phyloP scores from a whole-genome alignment of 768 basidiomycete genomes.

The Xerocomellus amylosporus region DNA sequence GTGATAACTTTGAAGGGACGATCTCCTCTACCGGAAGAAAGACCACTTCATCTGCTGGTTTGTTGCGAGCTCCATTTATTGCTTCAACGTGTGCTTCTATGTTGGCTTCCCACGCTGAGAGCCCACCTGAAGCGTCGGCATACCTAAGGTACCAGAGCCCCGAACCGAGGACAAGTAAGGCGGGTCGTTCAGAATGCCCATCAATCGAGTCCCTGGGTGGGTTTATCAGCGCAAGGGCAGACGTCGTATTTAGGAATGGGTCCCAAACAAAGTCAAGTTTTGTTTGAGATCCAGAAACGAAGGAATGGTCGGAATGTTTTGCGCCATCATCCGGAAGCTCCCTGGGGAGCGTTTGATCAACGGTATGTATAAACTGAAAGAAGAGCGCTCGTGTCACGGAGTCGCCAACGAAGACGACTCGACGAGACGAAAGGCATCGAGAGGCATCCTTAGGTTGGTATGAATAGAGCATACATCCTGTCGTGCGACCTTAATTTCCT shows the following conservation, averaged over 20 bases:
- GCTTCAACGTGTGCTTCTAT: slow-evolving; percentile 63
- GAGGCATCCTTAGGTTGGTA: slow-evolving; percentile 56
- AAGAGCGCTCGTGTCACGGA: slow-evolving; percentile 79
- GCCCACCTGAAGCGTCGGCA: slow-evolving; percentile 64
- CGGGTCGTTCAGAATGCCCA: slow-evolving; percentile 38
- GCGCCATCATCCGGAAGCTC: slow-evolving; percentile 51
- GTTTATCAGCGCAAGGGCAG: slow-evolving; percentile 45
- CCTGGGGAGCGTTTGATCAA: slow-evolving; percentile 57
- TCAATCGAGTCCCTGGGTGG: slow-evolving; percentile 4
- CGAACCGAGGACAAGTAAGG: slow-evolving; percentile 77
- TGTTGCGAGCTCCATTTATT: slow-evolving; percentile 36
- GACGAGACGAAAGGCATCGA: slow-evolving; percentile 54
- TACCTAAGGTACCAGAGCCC: slow-evolving; percentile 91
- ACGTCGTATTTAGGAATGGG: slow-evolving; percentile 76
- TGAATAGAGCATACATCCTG: slow-evolving; percentile 78
- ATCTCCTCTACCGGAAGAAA: slow-evolving; percentile 77
- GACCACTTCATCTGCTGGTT: slow-evolving; percentile 68
- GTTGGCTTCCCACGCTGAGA: slow-evolving; percentile 73
- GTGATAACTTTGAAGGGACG: slow-evolving; percentile 60
- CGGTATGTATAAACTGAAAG: slow-evolving; percentile 63
- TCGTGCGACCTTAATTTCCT: slow-evolving; percentile 9
- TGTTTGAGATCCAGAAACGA: slow-evolving; percentile 45
- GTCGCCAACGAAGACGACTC: slow-evolving; percentile 79
- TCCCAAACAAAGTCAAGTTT: slow-evolving; percentile 75
- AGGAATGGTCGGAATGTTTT: slow-evolving; percentile 67